phyloP scores from a whole-genome alignment of 192 early-diverging fungal species.

The Geranomyces michiganensis region DNA sequence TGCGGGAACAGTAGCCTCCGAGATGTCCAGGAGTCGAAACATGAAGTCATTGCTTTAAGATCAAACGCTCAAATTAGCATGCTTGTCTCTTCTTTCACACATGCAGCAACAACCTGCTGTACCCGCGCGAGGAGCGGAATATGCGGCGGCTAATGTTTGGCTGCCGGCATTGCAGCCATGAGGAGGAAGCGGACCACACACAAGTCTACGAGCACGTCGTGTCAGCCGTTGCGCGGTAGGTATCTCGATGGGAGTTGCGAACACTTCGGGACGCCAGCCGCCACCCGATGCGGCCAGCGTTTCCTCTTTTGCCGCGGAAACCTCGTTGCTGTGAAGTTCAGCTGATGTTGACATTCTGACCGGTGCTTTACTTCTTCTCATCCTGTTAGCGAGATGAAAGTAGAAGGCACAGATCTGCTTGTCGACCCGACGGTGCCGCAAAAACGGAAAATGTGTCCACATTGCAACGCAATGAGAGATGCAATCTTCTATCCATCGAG shows the following conservation, averaged over 20 bases:
- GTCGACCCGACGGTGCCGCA: conserved; percentile 60
- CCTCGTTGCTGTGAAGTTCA: background rate
- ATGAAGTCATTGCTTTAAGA: too few relatives aligned
- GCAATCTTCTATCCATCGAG: conserved; percentile 51
- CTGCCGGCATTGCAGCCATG: conserved; percentile 58
- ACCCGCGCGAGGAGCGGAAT: conserved; percentile 56
- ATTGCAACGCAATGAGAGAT: conserved; percentile 39
- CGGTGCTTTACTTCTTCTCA: background rate
- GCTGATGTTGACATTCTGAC: background rate
- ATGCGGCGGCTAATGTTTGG: conserved; percentile 44
- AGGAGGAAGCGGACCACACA: conserved; percentile 44
- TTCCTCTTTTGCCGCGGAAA: too few relatives aligned
- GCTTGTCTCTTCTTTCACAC: background rate
- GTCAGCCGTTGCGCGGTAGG: conserved; percentile 44
- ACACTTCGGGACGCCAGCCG: background rate
- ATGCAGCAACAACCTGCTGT: conserved; percentile 50
- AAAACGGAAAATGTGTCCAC: conserved; percentile 40
- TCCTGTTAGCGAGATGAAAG: conserved; percentile 49
- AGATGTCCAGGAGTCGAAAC: background rate
- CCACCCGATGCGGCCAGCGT: background rate
- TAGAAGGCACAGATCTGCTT: conserved; percentile 45
- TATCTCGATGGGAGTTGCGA: background rate
- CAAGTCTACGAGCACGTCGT: conserved; percentile 53
- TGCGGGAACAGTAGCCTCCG: too few relatives aligned
- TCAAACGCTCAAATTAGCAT: background rate